phyloP scores from a whole-genome alignment of 345 rosid species.

The Limnanthes douglasii region DNA sequence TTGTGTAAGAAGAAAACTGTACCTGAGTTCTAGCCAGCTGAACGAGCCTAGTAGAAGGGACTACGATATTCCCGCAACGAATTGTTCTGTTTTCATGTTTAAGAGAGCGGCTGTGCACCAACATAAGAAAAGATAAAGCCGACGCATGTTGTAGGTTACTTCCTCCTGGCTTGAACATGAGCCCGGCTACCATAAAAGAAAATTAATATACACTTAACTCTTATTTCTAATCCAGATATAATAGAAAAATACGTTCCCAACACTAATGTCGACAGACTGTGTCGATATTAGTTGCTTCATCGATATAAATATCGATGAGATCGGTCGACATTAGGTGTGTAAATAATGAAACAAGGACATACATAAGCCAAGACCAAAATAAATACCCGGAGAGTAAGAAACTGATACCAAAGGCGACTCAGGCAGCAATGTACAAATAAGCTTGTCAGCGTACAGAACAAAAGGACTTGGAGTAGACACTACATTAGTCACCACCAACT shows the following conservation, averaged over 20 bases:
- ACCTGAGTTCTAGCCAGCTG: constrained; percentile 58
- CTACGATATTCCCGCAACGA: constrained; percentile 48
- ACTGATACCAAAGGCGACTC: constrained; percentile 54
- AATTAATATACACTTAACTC: background rate
- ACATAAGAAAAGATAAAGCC: constrained; percentile 58
- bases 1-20: too few relatives aligned
- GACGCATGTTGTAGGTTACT: constrained; percentile 85
- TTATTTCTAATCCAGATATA: background rate
- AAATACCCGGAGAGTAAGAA: constrained; percentile 62
- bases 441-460: constrained; percentile 19
- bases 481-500: constrained; percentile 20
- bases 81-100: constrained; percentile 30
- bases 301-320: too few relatives aligned
- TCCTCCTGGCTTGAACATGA: constrained; percentile 54
- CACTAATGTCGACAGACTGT: constrained; percentile 71
- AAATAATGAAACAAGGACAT: too few relatives aligned
- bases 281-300: too few relatives aligned
- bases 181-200: constrained; percentile 33
- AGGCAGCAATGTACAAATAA: constrained; percentile 28
- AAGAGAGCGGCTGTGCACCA: constrained; percentile 79
- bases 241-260: constrained; percentile 9
- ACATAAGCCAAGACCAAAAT: too few relatives aligned
- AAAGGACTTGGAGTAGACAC: background rate
- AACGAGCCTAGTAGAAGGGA: constrained; percentile 30
- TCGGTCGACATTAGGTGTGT: too few relatives aligned